A percentile compares a stretch with the other conserved stretches of the same genome.
Conservation (phyloP, 495 filamentous ascomycete species). For the Penicillium arizonense region DNA sequence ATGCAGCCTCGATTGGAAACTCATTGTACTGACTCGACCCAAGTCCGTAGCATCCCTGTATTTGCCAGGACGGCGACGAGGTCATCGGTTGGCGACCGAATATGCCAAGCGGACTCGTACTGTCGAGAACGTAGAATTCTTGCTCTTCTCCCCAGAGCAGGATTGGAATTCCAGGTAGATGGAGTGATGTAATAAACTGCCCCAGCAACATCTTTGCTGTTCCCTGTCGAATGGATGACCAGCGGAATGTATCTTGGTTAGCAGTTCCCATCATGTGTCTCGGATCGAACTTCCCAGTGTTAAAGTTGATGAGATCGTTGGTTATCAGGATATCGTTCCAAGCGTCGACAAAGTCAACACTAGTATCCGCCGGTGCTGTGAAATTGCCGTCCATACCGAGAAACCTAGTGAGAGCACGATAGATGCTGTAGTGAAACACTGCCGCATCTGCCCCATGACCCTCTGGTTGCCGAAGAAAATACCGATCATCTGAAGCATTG, state of each 20-base stretch:
- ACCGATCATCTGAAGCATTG: slow-evolving; percentile 41
- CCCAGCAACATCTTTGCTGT: slow-evolving; percentile 59
- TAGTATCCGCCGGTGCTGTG: slow-evolving; percentile 55
- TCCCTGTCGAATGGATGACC: slow-evolving; percentile 63
- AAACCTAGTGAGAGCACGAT: slow-evolving; percentile 64
- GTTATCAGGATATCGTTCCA: slow-evolving; percentile 60
- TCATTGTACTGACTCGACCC: slow-evolving; percentile 55
- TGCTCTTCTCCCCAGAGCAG: slow-evolving; percentile 72
- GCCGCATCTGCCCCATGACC: slow-evolving; percentile 60
- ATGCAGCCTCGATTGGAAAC: slow-evolving; percentile 54
- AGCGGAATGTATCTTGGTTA: slow-evolving; percentile 75
- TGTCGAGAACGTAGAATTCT: slow-evolving; percentile 64
- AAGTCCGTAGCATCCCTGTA: slow-evolving; percentile 65
- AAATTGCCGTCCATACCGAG: slow-evolving; percentile 63
- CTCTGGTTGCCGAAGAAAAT: slow-evolving; percentile 56
- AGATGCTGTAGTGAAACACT: slow-evolving; percentile 70
- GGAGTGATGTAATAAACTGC: slow-evolving; percentile 59
- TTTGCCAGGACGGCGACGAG: slow-evolving; percentile 62
- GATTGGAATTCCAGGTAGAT: slow-evolving; percentile 65
- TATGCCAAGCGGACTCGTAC: slow-evolving; percentile 66
- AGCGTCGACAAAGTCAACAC: slow-evolving; percentile 54
- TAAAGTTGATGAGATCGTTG: slow-evolving; percentile 64
- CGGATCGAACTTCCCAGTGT: slow-evolving; percentile 66
- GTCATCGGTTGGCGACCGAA: slow-evolving; percentile 68
- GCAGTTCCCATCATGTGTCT: slow-evolving; percentile 67